Evolutionary conservation across 2,329 filamentous ascomycete species (phyloP), one percentile per base, ranked within the genome.

Genomic region (Botrytis hyacinthi): DNA sequence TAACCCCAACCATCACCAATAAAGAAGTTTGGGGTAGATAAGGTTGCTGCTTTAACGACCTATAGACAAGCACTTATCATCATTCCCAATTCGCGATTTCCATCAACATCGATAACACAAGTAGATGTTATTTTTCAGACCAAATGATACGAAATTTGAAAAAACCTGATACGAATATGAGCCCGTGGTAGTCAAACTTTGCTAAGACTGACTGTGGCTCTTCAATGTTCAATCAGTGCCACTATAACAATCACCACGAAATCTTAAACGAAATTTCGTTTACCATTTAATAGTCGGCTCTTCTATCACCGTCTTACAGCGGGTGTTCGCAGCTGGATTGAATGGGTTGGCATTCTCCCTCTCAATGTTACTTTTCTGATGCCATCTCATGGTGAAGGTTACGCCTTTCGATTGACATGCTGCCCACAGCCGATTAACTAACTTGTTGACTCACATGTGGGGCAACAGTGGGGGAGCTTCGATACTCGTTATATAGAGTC

Each of bases 11-110:
- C 20, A 65, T 65, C 29, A 48, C 32, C 35, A 37, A 48, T 68
- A 42, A 68, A 51, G 40, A 29, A 37, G 37, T 42, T 68, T 32
- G 35, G 6, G n/a, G 26, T 8, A 1, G 48, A 54, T 20, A 18
- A n/a, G n/a, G n/a, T n/a, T n/a, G 65, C 65, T 42, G 65, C 65
- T 68, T 68, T 68, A 68, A 42, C 37, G 26, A 29, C 16, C 1
- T 22, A n/a, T 12, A 14, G 35, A 29, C 35, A 54, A 29, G 6
- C 48, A 57, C 18, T 29, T 32, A 37, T 44, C 32, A 26, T 51
- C 46, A 26, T 22, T 26, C 22, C 9, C 46, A 12, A 51, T 14
- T 40, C 12, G 22, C 32, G 8, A 51, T 51, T 16, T 18, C n/a
- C 32, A 10, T 3, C 5, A 29, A 37, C 9, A 40, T 42, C 48